phyloP scores from a whole-genome alignment of 2,329 filamentous ascomycete genomes.

The Claviceps quebecensis region DNA sequence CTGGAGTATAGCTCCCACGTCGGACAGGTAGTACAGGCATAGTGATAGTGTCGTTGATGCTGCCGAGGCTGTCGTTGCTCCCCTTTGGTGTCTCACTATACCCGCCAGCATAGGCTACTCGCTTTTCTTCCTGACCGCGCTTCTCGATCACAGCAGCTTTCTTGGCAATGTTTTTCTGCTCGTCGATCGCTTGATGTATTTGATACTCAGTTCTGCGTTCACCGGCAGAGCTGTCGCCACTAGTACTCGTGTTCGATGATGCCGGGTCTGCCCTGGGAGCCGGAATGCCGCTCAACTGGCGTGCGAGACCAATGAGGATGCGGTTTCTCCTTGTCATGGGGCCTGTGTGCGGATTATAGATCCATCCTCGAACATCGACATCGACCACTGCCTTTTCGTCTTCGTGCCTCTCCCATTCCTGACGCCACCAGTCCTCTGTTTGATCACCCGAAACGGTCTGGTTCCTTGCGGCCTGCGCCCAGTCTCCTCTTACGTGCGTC shows the following conservation, averaged over 20 bases:
- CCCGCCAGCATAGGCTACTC: conserved; percentile 52
- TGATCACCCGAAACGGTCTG: conserved; percentile 18
- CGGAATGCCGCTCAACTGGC: conserved; percentile 77
- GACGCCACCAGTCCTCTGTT: conserved; percentile 56
- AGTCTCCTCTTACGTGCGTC: conserved; percentile 43
- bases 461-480: conserved; percentile 17
- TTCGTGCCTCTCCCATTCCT: conserved; percentile 67
- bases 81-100: conserved; percentile 55
- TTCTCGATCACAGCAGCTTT: conserved; percentile 67
- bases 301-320: conserved; percentile 70
- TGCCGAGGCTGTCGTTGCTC: conserved; percentile 22
- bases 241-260: conserved; percentile 6
- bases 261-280: conserved; percentile 37
- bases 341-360: conserved; percentile 74
- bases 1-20: conserved; percentile 21
- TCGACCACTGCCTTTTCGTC: conserved; percentile 79
- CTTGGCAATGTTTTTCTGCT: conserved; percentile 52
- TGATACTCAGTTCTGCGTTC: conserved; percentile 13
- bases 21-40: conserved; percentile 14
- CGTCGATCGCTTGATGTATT: conserved; percentile 32
- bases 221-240: conserved; percentile 7
- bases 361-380: conserved; percentile 90
- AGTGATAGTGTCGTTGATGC: conserved; percentile 8
- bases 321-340: conserved; percentile 80
- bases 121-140: conserved; percentile 56